A percentile compares a stretch with the other conserved stretches of the same genome.
Evolutionary conservation across 208 protist species (phyloP).

Genomic region (Trypanosoma rangeli): DNA sequence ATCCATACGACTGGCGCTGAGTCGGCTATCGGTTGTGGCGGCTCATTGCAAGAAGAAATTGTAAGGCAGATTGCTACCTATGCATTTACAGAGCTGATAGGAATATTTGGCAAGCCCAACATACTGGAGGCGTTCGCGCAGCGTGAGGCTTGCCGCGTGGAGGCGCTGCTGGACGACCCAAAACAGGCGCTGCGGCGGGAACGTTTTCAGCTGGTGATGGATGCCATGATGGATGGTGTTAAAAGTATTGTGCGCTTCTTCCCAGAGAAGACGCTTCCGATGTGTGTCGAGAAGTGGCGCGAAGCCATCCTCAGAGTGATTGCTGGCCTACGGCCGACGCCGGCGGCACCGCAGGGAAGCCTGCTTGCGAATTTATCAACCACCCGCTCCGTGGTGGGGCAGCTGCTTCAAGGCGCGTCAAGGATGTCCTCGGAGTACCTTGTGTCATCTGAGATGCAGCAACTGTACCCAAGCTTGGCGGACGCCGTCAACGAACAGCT

Average conservation of each 20-base stretch:
- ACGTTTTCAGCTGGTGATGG: constrained; percentile 23
- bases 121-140: constrained; percentile 27
- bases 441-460: constrained; percentile 28
- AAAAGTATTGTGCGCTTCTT: constrained; percentile 47
- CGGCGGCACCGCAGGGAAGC: constrained; percentile 5
- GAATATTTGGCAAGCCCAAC: constrained; percentile 18
- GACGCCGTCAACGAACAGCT: constrained; percentile 26
- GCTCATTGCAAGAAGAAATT: constrained; percentile 15
- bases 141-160: constrained; percentile 20
- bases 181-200: constrained; percentile 11
- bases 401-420: constrained; percentile 31
- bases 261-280: constrained; percentile 45
- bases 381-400: constrained; percentile 23
- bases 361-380: constrained; percentile 31
- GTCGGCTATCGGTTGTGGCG: not conserved
- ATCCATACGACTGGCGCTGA: not conserved
- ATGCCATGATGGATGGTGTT: constrained; percentile 16
- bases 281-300: constrained; percentile 45
- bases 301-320: constrained; percentile 32
- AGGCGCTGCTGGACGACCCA: constrained; percentile 7
- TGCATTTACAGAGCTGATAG: constrained; percentile 14
- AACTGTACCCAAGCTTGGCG: constrained; percentile 37
- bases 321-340: constrained; percentile 14
- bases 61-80: constrained; percentile 18
- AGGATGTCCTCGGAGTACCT: constrained; percentile 45